Evolutionary conservation across 306 rosid species (phyloP), one percentile per base, ranked within the genome.

Genomic region (Erythrophleum fordii): DNA sequence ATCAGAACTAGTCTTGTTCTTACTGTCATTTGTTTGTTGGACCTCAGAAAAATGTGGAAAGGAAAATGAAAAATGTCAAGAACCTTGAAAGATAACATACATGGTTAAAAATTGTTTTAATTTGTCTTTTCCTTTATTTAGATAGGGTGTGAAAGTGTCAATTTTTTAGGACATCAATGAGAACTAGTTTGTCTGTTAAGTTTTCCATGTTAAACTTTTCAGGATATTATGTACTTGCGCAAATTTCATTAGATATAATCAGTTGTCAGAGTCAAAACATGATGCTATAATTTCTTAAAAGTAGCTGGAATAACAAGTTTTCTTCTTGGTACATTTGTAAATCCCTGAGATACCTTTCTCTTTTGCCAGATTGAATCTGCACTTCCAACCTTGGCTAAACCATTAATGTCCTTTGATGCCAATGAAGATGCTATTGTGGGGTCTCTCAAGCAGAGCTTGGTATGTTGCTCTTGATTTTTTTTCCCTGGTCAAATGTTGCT

Each of bases 371-470:
- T 95, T 90, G 99, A 95, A 89, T 93, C 99, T 73, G 99, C 94
- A 72, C 96, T 95, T 75, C 99, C 99, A 62, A 88, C 90, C 79
- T 84, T 95, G 78, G 97, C 98, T 17, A 93, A 97, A 89, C 99
- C 99, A 2, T 93, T 95, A 62, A 95, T 95, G 99, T 95, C 99
- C 75, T 85, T 95, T 74, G 98, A 95, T 89, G 98, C 96, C 80
- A 95, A 88, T 88, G 99, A 95, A 89, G 99, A 95, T 92, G 98
- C 97, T 73, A 80, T 95, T 61, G 81, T 95, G 74, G 98, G 97
- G 67, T 88, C 93, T 31, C 97, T 95, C 85, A 95, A 95, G 87
- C 99, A 90, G 86, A 90, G 99, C 92, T 81, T 95, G 98, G 99
- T 95, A 90, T 76, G 61, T 60, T 76, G n/a, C 52, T 53, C n/a